These are phyloP conservation scores for Oryza glaberrima DNA, from an alignment of 176 grass and related monocot species.

Conservation along the genomic window DNA sequence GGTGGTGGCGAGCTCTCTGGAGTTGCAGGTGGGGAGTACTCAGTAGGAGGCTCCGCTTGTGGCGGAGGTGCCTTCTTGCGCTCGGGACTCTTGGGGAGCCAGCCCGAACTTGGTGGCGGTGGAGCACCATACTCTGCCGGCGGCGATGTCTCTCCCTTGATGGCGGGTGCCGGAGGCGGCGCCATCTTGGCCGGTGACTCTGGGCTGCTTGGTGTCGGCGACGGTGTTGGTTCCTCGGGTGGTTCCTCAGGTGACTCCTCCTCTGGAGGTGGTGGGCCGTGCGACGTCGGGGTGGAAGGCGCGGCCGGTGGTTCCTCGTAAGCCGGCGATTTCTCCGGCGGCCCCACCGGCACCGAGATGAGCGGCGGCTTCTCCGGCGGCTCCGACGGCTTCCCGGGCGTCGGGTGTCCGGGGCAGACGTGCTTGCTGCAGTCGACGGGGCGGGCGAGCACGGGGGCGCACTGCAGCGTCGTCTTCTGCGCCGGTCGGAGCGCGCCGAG, in stretches of 20 bases:
- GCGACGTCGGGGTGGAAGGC: too few species aligned
- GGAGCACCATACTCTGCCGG: constrained; percentile 5
- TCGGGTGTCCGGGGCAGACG: constrained; percentile 4
- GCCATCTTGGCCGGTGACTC: background rate
- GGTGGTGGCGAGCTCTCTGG: background rate
- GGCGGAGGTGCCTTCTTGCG: constrained; percentile 13
- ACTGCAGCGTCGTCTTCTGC: constrained; percentile 58
- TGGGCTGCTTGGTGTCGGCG: background rate
- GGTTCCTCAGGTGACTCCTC: background rate
- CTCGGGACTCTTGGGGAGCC: constrained; percentile 35
- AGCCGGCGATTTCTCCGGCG: background rate
- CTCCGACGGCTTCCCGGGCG: background rate
- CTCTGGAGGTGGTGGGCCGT: background rate
- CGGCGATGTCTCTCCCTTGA: background rate
- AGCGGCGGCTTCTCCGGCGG: background rate
- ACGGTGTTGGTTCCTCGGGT: background rate
- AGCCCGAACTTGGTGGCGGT: background rate
- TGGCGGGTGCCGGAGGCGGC: background rate
- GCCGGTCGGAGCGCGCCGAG: constrained; percentile 32
- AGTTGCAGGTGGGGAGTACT: background rate
- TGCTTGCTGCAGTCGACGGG: constrained; percentile 60
- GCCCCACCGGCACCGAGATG: background rate
- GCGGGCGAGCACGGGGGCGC: constrained; percentile 44
- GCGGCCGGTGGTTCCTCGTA: too few species aligned
- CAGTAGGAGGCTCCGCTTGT: background rate